phyloP scores from a whole-genome alignment of 768 basidiomycete genomes.

The Pleurotus tuber-regium region DNA sequence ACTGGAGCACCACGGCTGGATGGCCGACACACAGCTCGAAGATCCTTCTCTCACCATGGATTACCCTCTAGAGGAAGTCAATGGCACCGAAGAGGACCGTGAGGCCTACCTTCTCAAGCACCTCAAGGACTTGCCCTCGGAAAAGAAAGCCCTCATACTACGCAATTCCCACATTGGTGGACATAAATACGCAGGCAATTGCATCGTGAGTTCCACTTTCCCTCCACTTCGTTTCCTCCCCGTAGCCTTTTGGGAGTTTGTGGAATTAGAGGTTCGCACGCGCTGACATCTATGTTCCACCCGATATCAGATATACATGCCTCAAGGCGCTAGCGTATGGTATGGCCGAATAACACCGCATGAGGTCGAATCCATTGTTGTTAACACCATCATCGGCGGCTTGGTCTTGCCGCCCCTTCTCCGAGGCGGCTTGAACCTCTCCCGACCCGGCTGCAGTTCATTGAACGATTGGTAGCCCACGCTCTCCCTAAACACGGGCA shows the following conservation, averaged over 20 bases:
- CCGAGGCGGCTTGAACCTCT: conserved; percentile 82
- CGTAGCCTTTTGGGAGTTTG: background rate
- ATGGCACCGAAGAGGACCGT: conserved; percentile 48
- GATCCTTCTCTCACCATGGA: conserved; percentile 46
- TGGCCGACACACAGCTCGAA: conserved; percentile 71
- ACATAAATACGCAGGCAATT: conserved; percentile 90
- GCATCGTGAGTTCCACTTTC: conserved; percentile 59
- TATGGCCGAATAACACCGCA: conserved; percentile 93
- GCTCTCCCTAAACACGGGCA: too few relatives aligned
- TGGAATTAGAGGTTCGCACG: conserved; percentile 1
- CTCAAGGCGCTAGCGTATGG: conserved; percentile 84
- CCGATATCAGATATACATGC: conserved; percentile 90
- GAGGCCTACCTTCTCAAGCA: conserved; percentile 53
- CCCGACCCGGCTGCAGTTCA: conserved; percentile 61
- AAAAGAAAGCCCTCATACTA: conserved; percentile 78
- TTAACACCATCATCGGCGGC: conserved; percentile 84
- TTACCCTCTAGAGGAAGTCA: conserved; percentile 59
- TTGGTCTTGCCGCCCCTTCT: conserved; percentile 82
- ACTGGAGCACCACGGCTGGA: conserved; percentile 70
- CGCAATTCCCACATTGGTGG: conserved; percentile 91
- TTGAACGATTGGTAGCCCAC: conserved; percentile 67
- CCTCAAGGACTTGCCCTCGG: conserved; percentile 48
- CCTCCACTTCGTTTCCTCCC: conserved; percentile 3
- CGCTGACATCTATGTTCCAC: conserved; percentile 7
- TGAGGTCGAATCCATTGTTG: conserved; percentile 82